Evolutionary conservation across 2,329 filamentous ascomycete genomes (phyloP).

Genomic region (Sporothrix sp.): DNA sequence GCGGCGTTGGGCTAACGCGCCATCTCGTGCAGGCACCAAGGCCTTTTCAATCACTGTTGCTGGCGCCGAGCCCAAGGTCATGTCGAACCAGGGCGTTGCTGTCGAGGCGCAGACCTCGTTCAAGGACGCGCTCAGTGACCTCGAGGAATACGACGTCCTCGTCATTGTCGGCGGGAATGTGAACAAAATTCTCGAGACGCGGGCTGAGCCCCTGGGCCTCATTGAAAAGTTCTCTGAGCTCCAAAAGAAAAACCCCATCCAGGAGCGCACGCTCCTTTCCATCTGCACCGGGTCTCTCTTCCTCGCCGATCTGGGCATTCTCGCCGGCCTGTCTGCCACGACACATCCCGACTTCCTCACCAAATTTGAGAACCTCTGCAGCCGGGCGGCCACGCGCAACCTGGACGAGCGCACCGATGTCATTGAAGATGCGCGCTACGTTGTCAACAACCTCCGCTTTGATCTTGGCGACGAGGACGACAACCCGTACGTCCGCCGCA

Average conservation of each 20-base stretch:
- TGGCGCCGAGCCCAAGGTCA: slow-evolving; percentile 42
- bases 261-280: slow-evolving; percentile 72
- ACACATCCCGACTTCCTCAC: slow-evolving; percentile 75
- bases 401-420: slow-evolving; percentile 71
- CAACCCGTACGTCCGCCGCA: slow-evolving; percentile 73
- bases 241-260: slow-evolving; percentile 66
- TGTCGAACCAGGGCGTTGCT: slow-evolving; percentile 54
- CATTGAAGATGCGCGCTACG: slow-evolving; percentile 70
- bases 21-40: slow-evolving; percentile 25
- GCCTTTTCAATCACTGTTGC: slow-evolving; percentile 51
- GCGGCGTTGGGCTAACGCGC: neutral
- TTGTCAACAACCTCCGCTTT: slow-evolving; percentile 86
- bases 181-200: slow-evolving; percentile 54
- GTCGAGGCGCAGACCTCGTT: slow-evolving; percentile 67
- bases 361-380: slow-evolving; percentile 72
- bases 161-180: slow-evolving; percentile 65
- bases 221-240: slow-evolving; percentile 70
- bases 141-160: slow-evolving; percentile 70
- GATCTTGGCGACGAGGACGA: slow-evolving; percentile 73
- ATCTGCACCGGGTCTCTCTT: slow-evolving; percentile 72
- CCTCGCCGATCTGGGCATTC: slow-evolving; percentile 65
- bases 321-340: slow-evolving; percentile 69
- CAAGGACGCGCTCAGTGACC: slow-evolving; percentile 65
- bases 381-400: slow-evolving; percentile 59
- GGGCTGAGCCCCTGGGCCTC: slow-evolving; percentile 58